phyloP scores from a whole-genome alignment of 2,329 filamentous ascomycete species.

The Aureobasidium melanogenum region DNA sequence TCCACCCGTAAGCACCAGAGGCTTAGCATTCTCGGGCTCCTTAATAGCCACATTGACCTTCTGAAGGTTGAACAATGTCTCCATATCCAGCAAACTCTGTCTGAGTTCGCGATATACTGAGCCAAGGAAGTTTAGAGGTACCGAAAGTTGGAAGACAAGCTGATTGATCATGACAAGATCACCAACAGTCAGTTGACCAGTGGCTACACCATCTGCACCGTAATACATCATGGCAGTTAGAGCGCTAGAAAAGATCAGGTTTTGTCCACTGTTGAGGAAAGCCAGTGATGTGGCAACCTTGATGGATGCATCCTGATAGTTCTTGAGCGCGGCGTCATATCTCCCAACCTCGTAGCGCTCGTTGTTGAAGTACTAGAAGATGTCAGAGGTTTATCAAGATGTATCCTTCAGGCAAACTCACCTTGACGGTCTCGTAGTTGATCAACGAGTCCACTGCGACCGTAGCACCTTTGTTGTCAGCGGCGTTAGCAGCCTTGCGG shows the following conservation, averaged over 20 bases:
- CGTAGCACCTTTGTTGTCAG: conserved; percentile 90
- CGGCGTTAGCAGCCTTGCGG: conserved; percentile 85
- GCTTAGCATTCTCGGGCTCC: conserved; percentile 65
- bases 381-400: not conserved
- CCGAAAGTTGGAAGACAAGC: conserved; percentile 93
- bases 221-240: conserved; percentile 98
- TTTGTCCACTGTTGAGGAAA: conserved; percentile 89
- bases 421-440: conserved; percentile 97
- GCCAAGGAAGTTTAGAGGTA: conserved; percentile 95
- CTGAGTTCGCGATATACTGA: conserved; percentile 93
- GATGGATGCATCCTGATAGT: conserved; percentile 90
- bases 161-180: conserved; percentile 99
- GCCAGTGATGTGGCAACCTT: conserved; percentile 92
- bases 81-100: conserved; percentile 95
- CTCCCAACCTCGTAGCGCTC: conserved; percentile 87
- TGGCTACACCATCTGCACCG: conserved; percentile 79
- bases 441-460: conserved; percentile 94
- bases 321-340: conserved; percentile 77
- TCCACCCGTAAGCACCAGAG: conserved; percentile 66
- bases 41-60: conserved; percentile 87
- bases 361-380: conserved; percentile 78
- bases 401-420: not conserved
- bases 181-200: conserved; percentile 75
- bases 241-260: conserved; percentile 91
- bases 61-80: conserved; percentile 93